Base-by-base conservation (phyloP, 1,284 basidiomycete genomes). In the Cryptococcus sp. region DNA sequence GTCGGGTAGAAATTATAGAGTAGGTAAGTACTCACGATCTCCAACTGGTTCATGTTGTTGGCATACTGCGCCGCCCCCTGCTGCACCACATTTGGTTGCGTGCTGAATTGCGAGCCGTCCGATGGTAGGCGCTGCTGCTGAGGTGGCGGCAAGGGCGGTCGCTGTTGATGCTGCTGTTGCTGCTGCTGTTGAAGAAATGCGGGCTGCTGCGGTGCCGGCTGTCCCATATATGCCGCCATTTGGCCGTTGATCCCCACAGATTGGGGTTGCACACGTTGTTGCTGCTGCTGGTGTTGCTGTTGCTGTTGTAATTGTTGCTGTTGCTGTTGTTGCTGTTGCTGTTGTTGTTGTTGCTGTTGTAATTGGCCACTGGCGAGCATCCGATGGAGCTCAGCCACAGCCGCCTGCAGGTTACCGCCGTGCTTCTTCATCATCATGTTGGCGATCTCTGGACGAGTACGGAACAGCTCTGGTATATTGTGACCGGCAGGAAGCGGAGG, bases 31-130 rank as follows among this genome's bases (percentile, higher is more conserved):
- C 62, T 58, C 25, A 60, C 62, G 13, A 59, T 59, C 54, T 64
- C 62, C 39, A 64, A 52, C 43, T 62, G 61, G n/a, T 49, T 52
- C 54, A 58, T 22, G 6, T 52, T 59, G 27, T 54, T 57, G 7
- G 47, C 54, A 42, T 47, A 55, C 30, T 60, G 58, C 22, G 50
- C 50, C 15, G 47, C 40, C 20, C 43, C 43, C 43, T 59, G 57
- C 23, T 50, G 58, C 40, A 22, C 50, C 30, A 62, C 49, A 27
- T 40, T 52, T n/a, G n/a, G 42, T n/a, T n/a, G n/a, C 42, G 22
- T 5, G 42, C 6, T 27, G 49, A 46, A 55, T 30, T 58, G 43
- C 6, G 25, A 27, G 7, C 47, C 45, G 25, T 54, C 54, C 0
- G 60, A 57, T 1, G 52, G 47, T 19, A 59, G 40, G n/a, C 57